Evolutionary conservation across 2,329 filamentous ascomycete genomes (phyloP), one percentile per base, ranked within the genome.

Genomic region (Paraconiothyrium brasiliense): DNA sequence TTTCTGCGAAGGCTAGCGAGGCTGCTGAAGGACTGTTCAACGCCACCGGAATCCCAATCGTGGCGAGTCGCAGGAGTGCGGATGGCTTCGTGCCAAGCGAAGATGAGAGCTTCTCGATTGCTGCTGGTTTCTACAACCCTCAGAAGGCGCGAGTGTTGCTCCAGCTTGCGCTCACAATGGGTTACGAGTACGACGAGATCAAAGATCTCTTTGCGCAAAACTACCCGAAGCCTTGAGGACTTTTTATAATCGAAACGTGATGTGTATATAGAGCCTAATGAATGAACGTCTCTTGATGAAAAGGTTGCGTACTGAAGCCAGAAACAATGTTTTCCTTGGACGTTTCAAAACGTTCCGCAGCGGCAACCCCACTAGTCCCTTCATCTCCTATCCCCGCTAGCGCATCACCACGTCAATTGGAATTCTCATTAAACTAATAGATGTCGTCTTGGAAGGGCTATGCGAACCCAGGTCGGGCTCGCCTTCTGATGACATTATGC

Each of bases 111-210:
- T 78, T 75, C 46, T 66, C 72, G 1, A 81, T 83, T 49, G 82
- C 82, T 1, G 82, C 81, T 50, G 85, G 85, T 0, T 85, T 84
- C 61, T 79, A 86, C 47, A 87, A 87, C 66, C 85, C 86, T 3
- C 82, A 84, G 66, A 87, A 87, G 73, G 81, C 84, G 34, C 80
- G 85, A 46, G 81, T 88, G 24, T 72, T 87, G 72, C 72, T 87
- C 64, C 78, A 80, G 65, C 60, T 80, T 39, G 74, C 71, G 4
- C 35, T 80, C 5, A 72, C 74, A 0, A 59, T 66, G 4, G 77
- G 72, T 1, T 74, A 73, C 61, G 57, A 48, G 11, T 55, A 71
- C 79, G 61, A 88, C 58, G 54, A 89, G 80, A 75, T 89, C 20
- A 71, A 65, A 50, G 61, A 71, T 20, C 54, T 72, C 5, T 80